These are phyloP conservation scores for Cladosporium austrohemisphaericum DNA, from an alignment of 2,329 filamentous ascomycete genomes.

Conservation along the genomic window DNA sequence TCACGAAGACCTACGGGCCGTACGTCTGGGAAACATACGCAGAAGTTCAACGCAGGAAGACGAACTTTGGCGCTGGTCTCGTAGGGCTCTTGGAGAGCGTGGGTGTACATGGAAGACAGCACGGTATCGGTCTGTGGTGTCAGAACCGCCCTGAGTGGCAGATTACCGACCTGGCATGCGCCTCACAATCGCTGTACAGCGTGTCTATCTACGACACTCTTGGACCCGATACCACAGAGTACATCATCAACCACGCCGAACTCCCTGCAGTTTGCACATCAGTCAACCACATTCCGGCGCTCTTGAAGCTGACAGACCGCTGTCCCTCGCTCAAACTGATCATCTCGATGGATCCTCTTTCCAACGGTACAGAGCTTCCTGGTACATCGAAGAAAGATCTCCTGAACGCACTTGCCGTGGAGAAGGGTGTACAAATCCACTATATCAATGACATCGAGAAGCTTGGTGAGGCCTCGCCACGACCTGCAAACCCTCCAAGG, in stretches of 20 bases:
- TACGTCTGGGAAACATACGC: conserved; percentile 83
- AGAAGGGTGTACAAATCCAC: conserved; percentile 73
- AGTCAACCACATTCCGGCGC: conserved; percentile 72
- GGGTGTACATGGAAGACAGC: conserved; percentile 63
- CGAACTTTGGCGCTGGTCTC: conserved; percentile 80
- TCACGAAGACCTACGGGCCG: conserved; percentile 67
- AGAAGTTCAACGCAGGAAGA: conserved; percentile 72
- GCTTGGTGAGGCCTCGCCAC: conserved; percentile 67
- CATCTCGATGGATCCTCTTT: conserved; percentile 77
- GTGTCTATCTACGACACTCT: conserved; percentile 97
- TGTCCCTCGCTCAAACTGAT: conserved; percentile 82
- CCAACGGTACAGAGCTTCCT: conserved; percentile 66
- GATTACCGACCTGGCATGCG: conserved; percentile 78
- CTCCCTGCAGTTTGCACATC: conserved; percentile 73
- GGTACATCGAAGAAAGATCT: conserved; percentile 77
- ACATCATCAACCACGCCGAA: conserved; percentile 87
- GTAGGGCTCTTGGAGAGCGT: conserved; percentile 73
- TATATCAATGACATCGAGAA: conserved; percentile 78
- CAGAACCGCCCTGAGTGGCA: conserved; percentile 89
- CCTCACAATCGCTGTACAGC: conserved; percentile 81
- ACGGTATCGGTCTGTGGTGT: conserved; percentile 79
- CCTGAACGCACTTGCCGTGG: conserved; percentile 68
- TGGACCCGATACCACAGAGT: conserved; percentile 85
- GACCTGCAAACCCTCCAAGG: conserved; percentile 66
- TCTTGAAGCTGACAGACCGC: conserved; percentile 75